These are phyloP conservation scores for Prunus mume DNA, from an alignment of 306 rosid genomes.

Conservation along the genomic window DNA sequence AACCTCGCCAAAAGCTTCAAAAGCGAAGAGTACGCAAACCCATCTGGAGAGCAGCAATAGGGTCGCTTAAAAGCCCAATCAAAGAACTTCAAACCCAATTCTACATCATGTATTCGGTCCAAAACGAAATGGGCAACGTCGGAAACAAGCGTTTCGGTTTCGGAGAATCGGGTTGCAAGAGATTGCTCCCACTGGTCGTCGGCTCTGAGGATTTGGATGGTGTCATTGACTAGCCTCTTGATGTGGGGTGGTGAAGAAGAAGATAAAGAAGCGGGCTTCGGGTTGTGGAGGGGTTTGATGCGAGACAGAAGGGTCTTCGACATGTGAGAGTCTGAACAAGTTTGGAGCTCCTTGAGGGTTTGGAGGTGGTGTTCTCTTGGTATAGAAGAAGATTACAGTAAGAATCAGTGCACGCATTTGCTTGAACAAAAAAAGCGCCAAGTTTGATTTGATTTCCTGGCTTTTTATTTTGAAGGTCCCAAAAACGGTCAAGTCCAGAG, in stretches of 20 bases:
- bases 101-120: slow-evolving; percentile 53
- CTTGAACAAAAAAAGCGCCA: neutral
- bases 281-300: slow-evolving; percentile 51
- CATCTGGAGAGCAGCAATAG: slow-evolving; percentile 42
- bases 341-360: neutral
- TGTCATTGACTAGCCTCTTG: slow-evolving; percentile 40
- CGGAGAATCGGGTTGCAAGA: slow-evolving; percentile 49
- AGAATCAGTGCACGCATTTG: neutral
- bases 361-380: neutral
- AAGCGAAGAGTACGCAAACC: slow-evolving; percentile 58
- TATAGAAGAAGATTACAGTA: no score
- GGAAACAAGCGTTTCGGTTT: slow-evolving; percentile 46
- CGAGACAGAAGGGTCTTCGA: slow-evolving; percentile 67
- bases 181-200: slow-evolving; percentile 45
- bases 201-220: slow-evolving; percentile 56
- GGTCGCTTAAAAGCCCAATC: slow-evolving; percentile 60
- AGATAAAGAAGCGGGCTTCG: slow-evolving; percentile 9
- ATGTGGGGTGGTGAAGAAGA: slow-evolving; percentile 24
- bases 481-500: no score
- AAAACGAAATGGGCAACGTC: slow-evolving; percentile 75
- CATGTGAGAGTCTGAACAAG: slow-evolving; percentile 28
- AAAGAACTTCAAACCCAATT: slow-evolving; percentile 65
- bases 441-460: neutral
- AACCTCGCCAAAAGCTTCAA: slow-evolving; percentile 59
- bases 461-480: neutral